Percentiles rank a stretch among this genome's conserved stretches.
Conservation (phyloP, 2,329 filamentous ascomycete genomes). For the Alternaria atra region DNA sequence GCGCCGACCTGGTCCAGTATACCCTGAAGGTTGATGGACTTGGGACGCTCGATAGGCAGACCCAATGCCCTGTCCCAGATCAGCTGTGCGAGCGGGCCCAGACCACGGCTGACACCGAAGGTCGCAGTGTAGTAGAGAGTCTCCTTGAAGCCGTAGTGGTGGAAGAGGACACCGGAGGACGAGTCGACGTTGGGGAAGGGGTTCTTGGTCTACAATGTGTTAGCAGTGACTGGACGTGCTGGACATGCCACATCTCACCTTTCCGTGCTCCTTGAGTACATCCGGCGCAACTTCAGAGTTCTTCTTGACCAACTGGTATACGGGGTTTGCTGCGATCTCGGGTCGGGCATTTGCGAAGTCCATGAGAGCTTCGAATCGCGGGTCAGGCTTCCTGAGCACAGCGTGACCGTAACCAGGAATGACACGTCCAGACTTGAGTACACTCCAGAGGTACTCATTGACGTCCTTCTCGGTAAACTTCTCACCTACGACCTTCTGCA, state of each 20-base stretch:
- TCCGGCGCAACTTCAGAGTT: constrained; percentile 91
- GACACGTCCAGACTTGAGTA: constrained; percentile 91
- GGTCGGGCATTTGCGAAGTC: constrained; percentile 88
- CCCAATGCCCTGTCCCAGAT: constrained; percentile 96
- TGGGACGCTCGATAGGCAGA: constrained; percentile 94
- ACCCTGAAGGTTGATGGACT: constrained; percentile 94
- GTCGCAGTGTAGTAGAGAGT: constrained; percentile 90
- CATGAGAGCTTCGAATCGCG: constrained; percentile 95
- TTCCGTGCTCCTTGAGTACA: constrained; percentile 93
- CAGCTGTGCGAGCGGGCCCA: constrained; percentile 91
- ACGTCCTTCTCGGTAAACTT: constrained; percentile 83
- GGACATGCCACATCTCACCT: constrained; percentile 57
- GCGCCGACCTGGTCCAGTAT: constrained; percentile 69
- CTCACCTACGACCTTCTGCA: constrained; percentile 86
- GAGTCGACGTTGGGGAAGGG: constrained; percentile 97
- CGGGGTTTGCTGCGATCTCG: constrained; percentile 84
- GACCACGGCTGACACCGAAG: constrained; percentile 73
- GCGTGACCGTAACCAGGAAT: constrained; percentile 96
- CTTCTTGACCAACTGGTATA: constrained; percentile 93
- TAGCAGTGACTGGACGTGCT: constrained; percentile 1
- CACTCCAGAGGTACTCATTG: constrained; percentile 88
- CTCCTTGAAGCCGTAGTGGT: constrained; percentile 98
- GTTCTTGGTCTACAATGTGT: constrained; percentile 76
- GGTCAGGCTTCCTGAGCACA: constrained; percentile 95
- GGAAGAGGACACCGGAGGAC: constrained; percentile 91